These are phyloP conservation scores for Nicotiana obtusifolia DNA, from an alignment of 257 asterid genomes.

Conservation along the genomic window DNA sequence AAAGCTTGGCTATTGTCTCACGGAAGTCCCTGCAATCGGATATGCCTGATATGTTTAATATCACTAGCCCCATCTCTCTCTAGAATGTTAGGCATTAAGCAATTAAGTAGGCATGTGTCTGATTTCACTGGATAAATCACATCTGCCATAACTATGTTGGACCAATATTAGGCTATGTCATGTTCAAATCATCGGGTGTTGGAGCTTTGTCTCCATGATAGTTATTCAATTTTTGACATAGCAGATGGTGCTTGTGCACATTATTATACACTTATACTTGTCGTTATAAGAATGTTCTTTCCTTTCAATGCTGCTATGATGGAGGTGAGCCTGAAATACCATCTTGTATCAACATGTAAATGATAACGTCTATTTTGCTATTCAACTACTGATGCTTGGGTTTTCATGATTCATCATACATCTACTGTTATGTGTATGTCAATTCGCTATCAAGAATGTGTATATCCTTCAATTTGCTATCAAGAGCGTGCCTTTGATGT, in stretches of 20 bases:
- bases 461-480: not conserved
- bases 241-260: not conserved
- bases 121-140: not conserved
- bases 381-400: not conserved
- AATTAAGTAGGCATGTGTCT: not conserved
- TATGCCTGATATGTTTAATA: not conserved
- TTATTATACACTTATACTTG: not conserved
- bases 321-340: not conserved
- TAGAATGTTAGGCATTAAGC: not conserved
- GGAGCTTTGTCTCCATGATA: not conserved
- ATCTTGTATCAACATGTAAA: not conserved
- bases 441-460: not conserved
- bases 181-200: not conserved
- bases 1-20: not conserved
- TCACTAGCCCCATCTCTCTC: not conserved
- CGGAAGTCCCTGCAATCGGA: not conserved
- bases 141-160: not conserved
- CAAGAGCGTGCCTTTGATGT: not conserved
- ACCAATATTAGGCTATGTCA: not conserved
- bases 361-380: not conserved
- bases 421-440: not conserved
- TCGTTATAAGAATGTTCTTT: not conserved
- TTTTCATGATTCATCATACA: not conserved
- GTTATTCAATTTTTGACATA: not conserved
- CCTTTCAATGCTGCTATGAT: not conserved